phyloP scores from a whole-genome alignment of 2,329 filamentous ascomycete genomes.

The Botrytis fragariae region DNA sequence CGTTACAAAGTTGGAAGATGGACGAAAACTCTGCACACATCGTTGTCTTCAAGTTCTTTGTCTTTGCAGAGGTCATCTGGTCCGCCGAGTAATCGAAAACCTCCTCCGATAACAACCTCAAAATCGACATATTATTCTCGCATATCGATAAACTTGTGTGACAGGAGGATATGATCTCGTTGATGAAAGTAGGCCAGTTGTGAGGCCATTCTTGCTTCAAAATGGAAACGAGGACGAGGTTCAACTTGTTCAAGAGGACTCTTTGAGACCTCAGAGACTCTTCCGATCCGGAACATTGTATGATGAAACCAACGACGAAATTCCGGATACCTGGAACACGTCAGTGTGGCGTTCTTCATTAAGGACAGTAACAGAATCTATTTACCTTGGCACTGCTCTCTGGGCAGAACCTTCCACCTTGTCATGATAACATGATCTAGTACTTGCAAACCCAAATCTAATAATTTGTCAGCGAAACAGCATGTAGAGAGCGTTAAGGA shows the following conservation, averaged over 20 bases:
- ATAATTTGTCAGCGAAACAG: conserved; percentile 31
- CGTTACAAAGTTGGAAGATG: conserved; percentile 96
- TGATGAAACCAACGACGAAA: conserved; percentile 98
- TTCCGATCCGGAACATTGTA: conserved; percentile 86
- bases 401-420: conserved; percentile 95
- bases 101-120: conserved; percentile 92
- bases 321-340: conserved; percentile 79
- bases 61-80: conserved; percentile 98
- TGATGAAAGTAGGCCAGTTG: conserved; percentile 99
- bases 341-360: conserved; percentile 26
- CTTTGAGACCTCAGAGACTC: conserved; percentile 81
- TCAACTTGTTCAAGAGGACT: conserved; percentile 95
- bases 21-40: conserved; percentile 99
- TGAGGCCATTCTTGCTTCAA: conserved; percentile 99
- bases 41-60: conserved; percentile 91
- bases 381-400: conserved; percentile 88
- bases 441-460: conserved; percentile 91
- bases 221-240: conserved; percentile 94
- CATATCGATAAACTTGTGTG: conserved; percentile 95
- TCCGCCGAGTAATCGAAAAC: conserved; percentile 99
- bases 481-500: conserved; percentile 5
- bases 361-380: neutral
- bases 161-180: conserved; percentile 96
- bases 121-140: conserved; percentile 99
- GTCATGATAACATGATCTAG: conserved; percentile 98